phyloP scores from a whole-genome alignment of 305 asterid species.

The Fraxinus paxiana region DNA sequence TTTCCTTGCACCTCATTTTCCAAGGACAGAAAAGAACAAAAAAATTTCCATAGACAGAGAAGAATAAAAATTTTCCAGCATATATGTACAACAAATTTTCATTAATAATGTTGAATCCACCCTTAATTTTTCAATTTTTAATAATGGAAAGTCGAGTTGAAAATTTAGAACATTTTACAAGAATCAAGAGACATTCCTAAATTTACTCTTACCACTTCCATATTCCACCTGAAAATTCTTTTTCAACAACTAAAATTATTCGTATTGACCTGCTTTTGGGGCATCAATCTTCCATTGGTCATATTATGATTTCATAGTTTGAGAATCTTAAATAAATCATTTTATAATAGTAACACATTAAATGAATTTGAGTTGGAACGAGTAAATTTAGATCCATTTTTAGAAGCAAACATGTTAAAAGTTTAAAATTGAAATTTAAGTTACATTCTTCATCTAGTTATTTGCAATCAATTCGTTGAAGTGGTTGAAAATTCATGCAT shows the following conservation, averaged over 20 bases:
- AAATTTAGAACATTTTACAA: background rate
- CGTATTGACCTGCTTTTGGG: background rate
- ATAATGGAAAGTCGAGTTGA: background rate
- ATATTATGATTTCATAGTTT: background rate
- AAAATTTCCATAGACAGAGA: background rate
- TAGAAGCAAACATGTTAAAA: background rate
- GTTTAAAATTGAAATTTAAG: background rate
- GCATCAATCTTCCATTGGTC: background rate
- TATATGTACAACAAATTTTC: background rate
- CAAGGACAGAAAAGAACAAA: background rate
- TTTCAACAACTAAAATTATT: background rate
- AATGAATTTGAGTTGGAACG: background rate
- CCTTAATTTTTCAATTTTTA: background rate
- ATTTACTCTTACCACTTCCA: background rate
- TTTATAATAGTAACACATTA: background rate
- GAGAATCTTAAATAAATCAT: background rate
- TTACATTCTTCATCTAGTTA: background rate
- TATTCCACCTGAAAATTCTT: background rate
- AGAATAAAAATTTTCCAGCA: background rate
- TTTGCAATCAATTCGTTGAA: background rate
- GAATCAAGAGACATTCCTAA: background rate
- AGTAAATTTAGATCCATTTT: background rate
- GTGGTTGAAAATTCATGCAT: background rate
- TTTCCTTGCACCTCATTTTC: background rate
- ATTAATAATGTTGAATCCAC: background rate